A percentile compares a stretch with the other conserved stretches of the same genome.
phyloP scores from a whole-genome alignment of 2,329 filamentous ascomycete species.

The Fusarium avenaceum region DNA sequence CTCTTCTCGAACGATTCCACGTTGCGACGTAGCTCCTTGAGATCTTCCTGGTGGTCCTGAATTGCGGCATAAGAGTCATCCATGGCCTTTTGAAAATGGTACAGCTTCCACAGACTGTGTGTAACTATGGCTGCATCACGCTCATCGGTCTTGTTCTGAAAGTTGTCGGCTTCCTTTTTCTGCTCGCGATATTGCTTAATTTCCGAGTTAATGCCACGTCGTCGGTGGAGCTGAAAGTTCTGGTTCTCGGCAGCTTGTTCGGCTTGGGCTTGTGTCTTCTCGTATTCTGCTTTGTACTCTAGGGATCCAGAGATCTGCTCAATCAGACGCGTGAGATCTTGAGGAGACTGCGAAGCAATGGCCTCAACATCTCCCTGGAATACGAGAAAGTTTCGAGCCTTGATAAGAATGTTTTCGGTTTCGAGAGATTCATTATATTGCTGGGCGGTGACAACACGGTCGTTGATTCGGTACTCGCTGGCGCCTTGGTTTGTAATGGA shows the following conservation, averaged over 20 bases:
- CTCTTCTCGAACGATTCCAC: constrained; percentile 86
- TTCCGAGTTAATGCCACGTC: constrained; percentile 95
- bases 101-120: constrained; percentile 96
- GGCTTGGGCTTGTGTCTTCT: constrained; percentile 85
- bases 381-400: constrained; percentile 96
- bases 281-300: constrained; percentile 95
- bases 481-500: constrained; percentile 88
- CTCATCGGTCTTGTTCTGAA: constrained; percentile 90
- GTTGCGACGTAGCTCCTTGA: constrained; percentile 91
- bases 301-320: constrained; percentile 98
- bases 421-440: constrained; percentile 96
- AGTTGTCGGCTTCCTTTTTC: constrained; percentile 94
- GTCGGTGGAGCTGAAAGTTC: constrained; percentile 86
- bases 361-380: constrained; percentile 99
- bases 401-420: constrained; percentile 95
- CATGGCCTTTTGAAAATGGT: constrained; percentile 93
- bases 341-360: constrained; percentile 94
- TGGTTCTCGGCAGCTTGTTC: constrained; percentile 92
- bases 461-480: constrained; percentile 98
- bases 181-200: constrained; percentile 98
- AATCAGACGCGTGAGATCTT: constrained; percentile 91
- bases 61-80: constrained; percentile 92
- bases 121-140: constrained; percentile 91
- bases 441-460: constrained; percentile 86
- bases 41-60: constrained; percentile 91